A percentile compares a stretch with the other conserved stretches of the same genome.
These are phyloP conservation scores for Ganoderma lucidum DNA, from an alignment of 1,284 basidiomycete genomes.

Conservation along the genomic window DNA sequence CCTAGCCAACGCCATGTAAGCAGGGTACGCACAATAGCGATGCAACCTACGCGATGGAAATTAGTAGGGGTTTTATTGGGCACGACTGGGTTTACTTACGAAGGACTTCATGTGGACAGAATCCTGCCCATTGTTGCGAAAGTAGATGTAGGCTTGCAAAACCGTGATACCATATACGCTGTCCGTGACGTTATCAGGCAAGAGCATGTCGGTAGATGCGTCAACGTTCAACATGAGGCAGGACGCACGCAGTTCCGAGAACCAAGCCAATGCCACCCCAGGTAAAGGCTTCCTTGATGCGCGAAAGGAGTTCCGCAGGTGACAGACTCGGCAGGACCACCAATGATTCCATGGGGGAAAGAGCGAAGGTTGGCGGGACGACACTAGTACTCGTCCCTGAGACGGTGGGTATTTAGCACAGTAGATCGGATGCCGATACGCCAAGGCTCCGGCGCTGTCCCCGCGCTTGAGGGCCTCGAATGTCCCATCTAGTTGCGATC, in stretches of 20 bases:
- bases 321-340: not conserved
- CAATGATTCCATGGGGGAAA: not conserved
- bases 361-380: not conserved
- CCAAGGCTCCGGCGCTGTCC: not conserved
- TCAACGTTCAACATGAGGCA: not conserved
- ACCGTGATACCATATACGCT: not conserved
- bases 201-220: not conserved
- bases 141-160: conserved; percentile 1
- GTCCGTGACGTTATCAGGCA: not conserved
- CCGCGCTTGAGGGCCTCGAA: not conserved
- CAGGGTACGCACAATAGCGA: not conserved
- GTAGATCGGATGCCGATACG: not conserved
- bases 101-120: not conserved
- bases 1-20: not conserved
- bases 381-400: not conserved
- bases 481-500: not conserved
- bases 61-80: not conserved
- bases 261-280: not conserved
- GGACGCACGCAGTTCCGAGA: not conserved
- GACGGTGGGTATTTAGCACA: not conserved
- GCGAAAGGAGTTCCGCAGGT: not conserved
- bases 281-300: not conserved
- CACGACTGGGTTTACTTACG: not conserved
- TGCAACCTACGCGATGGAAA: not conserved
- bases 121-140: not conserved